A percentile compares a stretch with the other conserved stretches of the same genome.
Conservation (phyloP, 1,284 basidiomycete species). For the Malassezia pachydermatis region DNA sequence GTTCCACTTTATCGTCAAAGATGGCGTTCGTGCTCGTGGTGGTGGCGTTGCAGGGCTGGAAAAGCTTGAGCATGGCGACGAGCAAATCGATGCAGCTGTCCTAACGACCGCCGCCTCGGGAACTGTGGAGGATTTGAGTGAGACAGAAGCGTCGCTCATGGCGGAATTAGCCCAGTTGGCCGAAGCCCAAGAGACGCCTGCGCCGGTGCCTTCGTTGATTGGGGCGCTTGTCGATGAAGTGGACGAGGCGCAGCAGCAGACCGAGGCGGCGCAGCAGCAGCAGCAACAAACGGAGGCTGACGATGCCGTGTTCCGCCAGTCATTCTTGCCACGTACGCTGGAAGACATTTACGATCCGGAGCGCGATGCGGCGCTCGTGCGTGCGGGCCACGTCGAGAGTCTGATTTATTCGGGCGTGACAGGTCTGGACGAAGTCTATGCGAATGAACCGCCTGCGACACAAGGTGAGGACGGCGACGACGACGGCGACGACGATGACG, state of each 20-base stretch:
- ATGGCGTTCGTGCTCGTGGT: slow-evolving; percentile 14
- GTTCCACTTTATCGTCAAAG: slow-evolving; percentile 57
- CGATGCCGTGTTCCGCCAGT: slow-evolving; percentile 37
- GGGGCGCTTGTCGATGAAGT: not conserved
- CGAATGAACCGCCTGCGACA: not conserved
- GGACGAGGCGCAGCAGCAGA: not conserved
- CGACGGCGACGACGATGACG: not conserved
- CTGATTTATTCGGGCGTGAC: slow-evolving; percentile 25
- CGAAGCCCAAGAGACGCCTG: slow-evolving; percentile 5
- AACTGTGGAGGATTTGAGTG: slow-evolving; percentile 11
- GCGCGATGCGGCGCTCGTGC: slow-evolving; percentile 29
- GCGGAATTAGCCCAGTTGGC: slow-evolving; percentile 23
- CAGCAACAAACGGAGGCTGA: slow-evolving; percentile 20
- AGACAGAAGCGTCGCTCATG: slow-evolving; percentile 31
- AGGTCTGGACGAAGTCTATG: slow-evolving; percentile 18
- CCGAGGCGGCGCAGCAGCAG: not conserved
- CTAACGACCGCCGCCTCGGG: not conserved
- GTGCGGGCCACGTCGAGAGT: slow-evolving; percentile 14
- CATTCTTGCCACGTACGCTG: slow-evolving; percentile 42
- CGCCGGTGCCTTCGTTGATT: not conserved
- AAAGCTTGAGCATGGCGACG: slow-evolving; percentile 18
- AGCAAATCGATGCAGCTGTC: slow-evolving; percentile 19
- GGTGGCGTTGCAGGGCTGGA: slow-evolving; percentile 33
- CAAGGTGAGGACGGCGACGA: not conserved
- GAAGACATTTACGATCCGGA: slow-evolving; percentile 45